Evolutionary conservation across 2,329 filamentous ascomycete genomes (phyloP).

Genomic region (Orbilia quercus): DNA sequence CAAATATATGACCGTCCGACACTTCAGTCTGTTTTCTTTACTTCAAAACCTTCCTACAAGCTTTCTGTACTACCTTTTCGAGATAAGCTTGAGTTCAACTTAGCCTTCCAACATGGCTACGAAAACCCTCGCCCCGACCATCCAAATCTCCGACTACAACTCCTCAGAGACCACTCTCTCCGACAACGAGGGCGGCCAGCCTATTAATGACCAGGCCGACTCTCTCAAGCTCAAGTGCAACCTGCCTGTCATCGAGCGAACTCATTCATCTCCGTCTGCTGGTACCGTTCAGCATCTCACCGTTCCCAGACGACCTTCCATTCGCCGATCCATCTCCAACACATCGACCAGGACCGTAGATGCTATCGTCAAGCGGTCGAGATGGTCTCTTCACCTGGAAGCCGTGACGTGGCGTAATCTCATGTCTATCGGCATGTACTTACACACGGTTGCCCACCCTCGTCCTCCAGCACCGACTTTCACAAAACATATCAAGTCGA

Average conservation of each 20-base stretch:
- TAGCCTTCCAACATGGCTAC: conserved; percentile 32
- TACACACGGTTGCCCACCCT: conserved; percentile 73
- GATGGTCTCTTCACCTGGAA: conserved; percentile 73
- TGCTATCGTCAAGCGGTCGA: conserved; percentile 60
- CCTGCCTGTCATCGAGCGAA: conserved; percentile 18
- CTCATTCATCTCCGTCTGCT: conserved; percentile 26
- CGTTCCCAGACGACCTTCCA: conserved; percentile 45
- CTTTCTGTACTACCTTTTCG: conserved; percentile 1
- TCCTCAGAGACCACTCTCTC: conserved; percentile 43
- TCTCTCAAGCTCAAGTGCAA: conserved; percentile 20
- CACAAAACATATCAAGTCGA: conserved; percentile 68
- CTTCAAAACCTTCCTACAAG: neutral
- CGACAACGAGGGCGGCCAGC: conserved; percentile 17
- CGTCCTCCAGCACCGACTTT: conserved; percentile 73
- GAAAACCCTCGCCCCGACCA: conserved; percentile 25
- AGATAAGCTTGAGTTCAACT: conserved; percentile 12
- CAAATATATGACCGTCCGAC: conserved; percentile 3
- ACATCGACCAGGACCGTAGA: conserved; percentile 46
- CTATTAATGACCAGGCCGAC: conserved; percentile 27
- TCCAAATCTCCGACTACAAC: conserved; percentile 37
- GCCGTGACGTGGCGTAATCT: conserved; percentile 75
- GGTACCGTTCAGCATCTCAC: conserved; percentile 37
- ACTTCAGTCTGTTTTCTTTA: conserved; percentile 2
- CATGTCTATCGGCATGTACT: conserved; percentile 75
- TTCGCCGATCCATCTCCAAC: conserved; percentile 50